Conservation (phyloP, 1,284 basidiomycete species). For the Ceratobasidium sp. region DNA sequence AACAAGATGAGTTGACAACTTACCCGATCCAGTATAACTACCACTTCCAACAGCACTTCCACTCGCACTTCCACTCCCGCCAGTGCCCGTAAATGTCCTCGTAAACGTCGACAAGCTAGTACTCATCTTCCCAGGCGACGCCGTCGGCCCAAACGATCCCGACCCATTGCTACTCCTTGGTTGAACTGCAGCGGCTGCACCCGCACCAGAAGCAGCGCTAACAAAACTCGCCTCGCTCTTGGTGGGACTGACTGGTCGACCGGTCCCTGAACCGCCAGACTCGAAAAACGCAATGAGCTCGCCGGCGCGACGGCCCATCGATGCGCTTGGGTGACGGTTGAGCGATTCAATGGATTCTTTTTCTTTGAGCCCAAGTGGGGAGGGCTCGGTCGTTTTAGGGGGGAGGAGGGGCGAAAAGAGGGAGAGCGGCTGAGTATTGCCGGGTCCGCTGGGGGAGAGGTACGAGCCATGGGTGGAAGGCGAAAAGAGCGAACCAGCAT, state of each 20-base stretch:
- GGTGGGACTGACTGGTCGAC: conserved; percentile 15
- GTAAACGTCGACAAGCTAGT: conserved; percentile 26
- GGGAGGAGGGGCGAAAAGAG: conserved; percentile 4
- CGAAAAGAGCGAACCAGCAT: conserved; percentile 29
- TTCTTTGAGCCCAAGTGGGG: conserved; percentile 6
- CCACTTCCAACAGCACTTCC: conserved; percentile 51
- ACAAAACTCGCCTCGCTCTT: conserved; percentile 40
- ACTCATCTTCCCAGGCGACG: conserved; percentile 51
- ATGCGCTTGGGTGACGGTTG: conserved; percentile 34
- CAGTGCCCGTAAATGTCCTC: conserved; percentile 14
- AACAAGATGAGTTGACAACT: neutral
- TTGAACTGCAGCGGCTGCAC: neutral
- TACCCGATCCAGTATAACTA: conserved; percentile 48
- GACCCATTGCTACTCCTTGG: neutral
- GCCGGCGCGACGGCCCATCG: conserved; percentile 69
- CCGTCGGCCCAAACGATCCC: conserved; percentile 17
- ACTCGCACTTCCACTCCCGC: conserved; percentile 33
- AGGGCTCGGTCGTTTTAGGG: neutral
- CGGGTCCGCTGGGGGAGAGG: conserved; percentile 17
- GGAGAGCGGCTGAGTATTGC: conserved; percentile 10
- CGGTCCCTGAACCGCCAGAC: conserved; percentile 61
- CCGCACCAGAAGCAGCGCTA: conserved; percentile 8
- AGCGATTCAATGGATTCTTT: conserved; percentile 20
- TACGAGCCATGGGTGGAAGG: conserved; percentile 40
- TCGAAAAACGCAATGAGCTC: conserved; percentile 83